Evolutionary conservation across 2,329 filamentous ascomycete genomes (phyloP).

Genomic region (Claviceps paspali): DNA sequence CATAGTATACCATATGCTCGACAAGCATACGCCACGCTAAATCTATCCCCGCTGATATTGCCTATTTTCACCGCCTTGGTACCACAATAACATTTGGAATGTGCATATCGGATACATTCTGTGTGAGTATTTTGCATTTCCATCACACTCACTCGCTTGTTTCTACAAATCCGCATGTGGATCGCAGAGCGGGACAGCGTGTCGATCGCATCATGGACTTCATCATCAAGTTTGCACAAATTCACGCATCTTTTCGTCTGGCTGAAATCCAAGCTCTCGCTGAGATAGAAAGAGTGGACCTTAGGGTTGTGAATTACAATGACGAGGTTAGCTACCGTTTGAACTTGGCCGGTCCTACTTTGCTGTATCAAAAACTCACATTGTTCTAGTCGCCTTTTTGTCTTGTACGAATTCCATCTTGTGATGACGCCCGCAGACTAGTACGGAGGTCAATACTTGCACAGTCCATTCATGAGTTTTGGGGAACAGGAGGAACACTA

Average conservation of each 20-base stretch:
- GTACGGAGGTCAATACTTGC: conserved; percentile 66
- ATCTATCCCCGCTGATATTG: too few relatives aligned
- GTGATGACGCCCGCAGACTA: conserved; percentile 48
- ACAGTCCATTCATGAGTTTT: conserved; percentile 76
- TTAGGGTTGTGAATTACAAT: conserved; percentile 63
- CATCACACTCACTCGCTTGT: too few relatives aligned
- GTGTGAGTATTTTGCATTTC: too few relatives aligned
- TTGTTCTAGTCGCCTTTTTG: conserved; percentile 65
- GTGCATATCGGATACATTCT: too few relatives aligned
- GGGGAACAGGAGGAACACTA: conserved; percentile 59
- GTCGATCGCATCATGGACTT: conserved; percentile 45
- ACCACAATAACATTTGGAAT: too few relatives aligned
- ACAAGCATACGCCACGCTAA: too few relatives aligned
- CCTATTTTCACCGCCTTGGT: too few relatives aligned
- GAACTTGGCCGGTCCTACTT: neutral
- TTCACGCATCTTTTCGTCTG: conserved; percentile 78
- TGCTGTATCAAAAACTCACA: conserved; percentile 8
- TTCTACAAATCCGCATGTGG: too few relatives aligned
- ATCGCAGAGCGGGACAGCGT: neutral
- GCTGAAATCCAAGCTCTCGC: conserved; percentile 76
- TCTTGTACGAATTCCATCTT: conserved; percentile 53
- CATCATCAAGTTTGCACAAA: conserved; percentile 77
- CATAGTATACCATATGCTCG: too few relatives aligned
- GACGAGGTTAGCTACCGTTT: conserved; percentile 43
- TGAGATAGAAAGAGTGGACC: conserved; percentile 44